Percentiles rank a stretch among this genome's conserved stretches.
phyloP scores from a whole-genome alignment of 176 grass and related monocot species.

The Bromus sterilis region DNA sequence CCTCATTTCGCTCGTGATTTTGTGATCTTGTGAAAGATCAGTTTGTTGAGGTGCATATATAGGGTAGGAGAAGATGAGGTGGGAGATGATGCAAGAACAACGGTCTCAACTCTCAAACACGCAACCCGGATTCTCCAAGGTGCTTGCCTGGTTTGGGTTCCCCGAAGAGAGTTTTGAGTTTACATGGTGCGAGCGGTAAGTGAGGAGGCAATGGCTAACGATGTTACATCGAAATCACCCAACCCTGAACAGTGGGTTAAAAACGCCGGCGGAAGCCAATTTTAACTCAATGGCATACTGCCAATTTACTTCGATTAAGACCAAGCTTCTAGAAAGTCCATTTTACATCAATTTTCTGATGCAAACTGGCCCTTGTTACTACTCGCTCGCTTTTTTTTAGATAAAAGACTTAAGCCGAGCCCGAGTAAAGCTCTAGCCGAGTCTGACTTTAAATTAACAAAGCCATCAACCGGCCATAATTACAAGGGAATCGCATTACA shows the following conservation, averaged over 20 bases:
- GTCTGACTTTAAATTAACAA: no score
- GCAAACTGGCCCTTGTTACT: not conserved
- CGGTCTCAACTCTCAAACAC: not conserved
- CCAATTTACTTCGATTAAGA: not conserved
- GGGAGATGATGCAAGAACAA: not conserved
- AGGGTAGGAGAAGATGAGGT: not conserved
- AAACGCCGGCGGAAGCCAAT: not conserved
- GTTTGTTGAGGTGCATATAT: not conserved
- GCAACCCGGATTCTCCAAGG: not conserved
- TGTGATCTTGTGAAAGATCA: not conserved
- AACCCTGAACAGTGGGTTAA: not conserved
- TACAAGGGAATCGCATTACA: no score
- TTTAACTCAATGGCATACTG: not conserved
- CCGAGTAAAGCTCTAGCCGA: no score
- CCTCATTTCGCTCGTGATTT: not conserved
- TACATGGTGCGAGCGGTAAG: not conserved
- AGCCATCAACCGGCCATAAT: no score
- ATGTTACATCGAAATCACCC: not conserved
- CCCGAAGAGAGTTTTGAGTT: not conserved
- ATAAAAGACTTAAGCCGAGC: no score
- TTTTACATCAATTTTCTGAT: not conserved
- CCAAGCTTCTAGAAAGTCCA: not conserved
- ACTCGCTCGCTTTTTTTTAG: no score
- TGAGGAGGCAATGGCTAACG: not conserved
- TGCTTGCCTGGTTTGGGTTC: not conserved